Base-by-base conservation (phyloP, 805 yeast genomes). In the Candida tallmaniae region DNA sequence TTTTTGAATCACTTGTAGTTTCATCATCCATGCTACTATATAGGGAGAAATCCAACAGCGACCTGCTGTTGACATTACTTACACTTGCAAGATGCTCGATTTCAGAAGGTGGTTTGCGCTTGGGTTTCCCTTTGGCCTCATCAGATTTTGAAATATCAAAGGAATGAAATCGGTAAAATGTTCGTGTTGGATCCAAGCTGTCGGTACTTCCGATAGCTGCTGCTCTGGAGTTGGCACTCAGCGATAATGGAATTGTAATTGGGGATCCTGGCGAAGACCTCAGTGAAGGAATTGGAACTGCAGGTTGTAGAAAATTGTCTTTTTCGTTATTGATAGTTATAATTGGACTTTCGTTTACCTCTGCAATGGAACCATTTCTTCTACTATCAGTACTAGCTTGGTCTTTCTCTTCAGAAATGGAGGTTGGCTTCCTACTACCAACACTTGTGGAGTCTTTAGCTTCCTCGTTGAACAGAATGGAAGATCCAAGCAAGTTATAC, bases 91-190 rank as follows among this genome's bases (percentile, higher is more conserved):
- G 16, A 2, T 20, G 6, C 6, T 31, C 39, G 6, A 22, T 21
- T 12, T 28, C 22, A 31, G 60, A 61, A 8, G 58, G 65, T 19
- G 62, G 64, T 42, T 51, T 58, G 22, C 65, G 44, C 30, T 37
- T 48, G 16, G 39, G 48, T 36, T 36, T 43, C 28, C 10, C 15
- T 8, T 14, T 40, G 23, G 39, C 36, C 8, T 41, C 45, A 17
- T 38, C 41, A 10, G 40, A 31, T 10, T 35, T 35, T 4, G 33
- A 17, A 20, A 35, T 42, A 34, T 29, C 45, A 22, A 29, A 32
- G 26, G 40, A 48, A 42, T 18, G 46, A 19, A 29, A 31, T 29
- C 12, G 41, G 29, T 6, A 36, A 21, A 21, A 31, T 15, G 12
- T 21, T 5, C 36, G 30, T 3, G 15, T 15, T 15, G 30, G 37